Base-by-base conservation (phyloP, 192 early-diverging fungal species). In the Podila minutissima region DNA sequence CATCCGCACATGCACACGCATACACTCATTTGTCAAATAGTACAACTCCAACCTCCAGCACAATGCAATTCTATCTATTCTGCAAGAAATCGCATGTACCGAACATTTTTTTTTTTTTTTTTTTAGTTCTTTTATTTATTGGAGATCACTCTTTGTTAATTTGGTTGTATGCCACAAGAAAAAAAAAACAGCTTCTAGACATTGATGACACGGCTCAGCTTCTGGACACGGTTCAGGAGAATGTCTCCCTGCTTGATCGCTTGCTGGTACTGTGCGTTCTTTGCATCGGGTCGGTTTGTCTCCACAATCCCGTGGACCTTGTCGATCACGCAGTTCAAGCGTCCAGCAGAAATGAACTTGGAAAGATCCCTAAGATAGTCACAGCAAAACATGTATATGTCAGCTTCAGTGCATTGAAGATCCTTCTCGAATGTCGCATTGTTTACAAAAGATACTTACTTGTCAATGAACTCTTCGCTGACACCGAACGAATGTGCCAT, bases 401-500 rank as follows among this genome's bases (percentile, higher is more conserved):
- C 35, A 67, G 37, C 15, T 12, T 17, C 2, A 15, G 11, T 15
- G 2, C 41, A 12, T 46, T 46, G 11, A 13, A 41, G 38, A 46
- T 17, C 15, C 2, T 67, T 1, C 67, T 24, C 7, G 22, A 61
- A 55, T 29, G 29, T 55, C 22, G 31, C 31, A 9, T 41, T 28
- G 38, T 26, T 29, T 31, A n/a, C 8, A 63, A 69, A 24, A 26
- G 22, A 41, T 28, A 83, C 87, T 72, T 88, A 95, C 92, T 83
- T 83, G 88, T 99, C 98, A 71, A 99, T 97, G 74, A 93, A 99
- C 35, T 94, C 93, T 76, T 98, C 91, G 4, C 93, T 92, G 41
- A 99, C 97, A 53, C 96, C 97, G 91, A 99, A 99, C 49, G 96
- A 89, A 58, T 92, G 91, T 32, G 98, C 98, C 96, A 99, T 97